Conservation (phyloP, 805 yeast genomes). For the Suhomyces pyralidae region DNA sequence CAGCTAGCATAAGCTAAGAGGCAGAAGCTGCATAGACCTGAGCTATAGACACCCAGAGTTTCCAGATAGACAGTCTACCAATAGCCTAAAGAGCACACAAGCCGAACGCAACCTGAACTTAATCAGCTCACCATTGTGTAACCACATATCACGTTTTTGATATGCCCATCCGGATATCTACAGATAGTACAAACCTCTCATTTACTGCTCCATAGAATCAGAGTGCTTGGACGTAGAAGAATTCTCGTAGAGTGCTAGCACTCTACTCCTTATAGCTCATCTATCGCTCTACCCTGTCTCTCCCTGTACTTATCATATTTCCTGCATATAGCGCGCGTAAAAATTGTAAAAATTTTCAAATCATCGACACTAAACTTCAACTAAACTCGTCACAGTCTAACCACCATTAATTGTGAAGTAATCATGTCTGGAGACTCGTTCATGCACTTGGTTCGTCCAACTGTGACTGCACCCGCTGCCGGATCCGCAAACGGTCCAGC, state of each 20-base stretch:
- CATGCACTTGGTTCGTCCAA: conserved; percentile 51
- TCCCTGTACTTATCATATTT: not conserved
- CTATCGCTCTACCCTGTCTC: not conserved
- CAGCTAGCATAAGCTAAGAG: not conserved
- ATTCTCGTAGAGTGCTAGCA: not conserved
- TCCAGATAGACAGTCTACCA: not conserved
- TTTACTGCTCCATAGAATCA: too few relatives aligned
- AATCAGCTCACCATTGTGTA: too few relatives aligned
- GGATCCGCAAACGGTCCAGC: conserved; percentile 48
- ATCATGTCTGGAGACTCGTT: conserved; percentile 25
- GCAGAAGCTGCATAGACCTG: not conserved
- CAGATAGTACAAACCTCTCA: not conserved
- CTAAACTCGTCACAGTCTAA: not conserved
- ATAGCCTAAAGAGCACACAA: not conserved
- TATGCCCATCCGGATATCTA: not conserved
- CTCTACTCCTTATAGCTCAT: not conserved
- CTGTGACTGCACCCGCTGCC: conserved; percentile 45
- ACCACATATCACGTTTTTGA: not conserved
- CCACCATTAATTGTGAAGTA: not conserved
- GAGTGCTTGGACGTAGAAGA: too few relatives aligned
- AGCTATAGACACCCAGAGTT: not conserved
- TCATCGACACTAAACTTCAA: not conserved
- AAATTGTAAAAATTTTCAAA: conserved; percentile 1
- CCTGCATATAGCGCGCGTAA: not conserved
- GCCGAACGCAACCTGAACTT: too few relatives aligned